Evolutionary conservation across 768 basidiomycete species (phyloP).

Genomic region (Leccinum imitatum): DNA sequence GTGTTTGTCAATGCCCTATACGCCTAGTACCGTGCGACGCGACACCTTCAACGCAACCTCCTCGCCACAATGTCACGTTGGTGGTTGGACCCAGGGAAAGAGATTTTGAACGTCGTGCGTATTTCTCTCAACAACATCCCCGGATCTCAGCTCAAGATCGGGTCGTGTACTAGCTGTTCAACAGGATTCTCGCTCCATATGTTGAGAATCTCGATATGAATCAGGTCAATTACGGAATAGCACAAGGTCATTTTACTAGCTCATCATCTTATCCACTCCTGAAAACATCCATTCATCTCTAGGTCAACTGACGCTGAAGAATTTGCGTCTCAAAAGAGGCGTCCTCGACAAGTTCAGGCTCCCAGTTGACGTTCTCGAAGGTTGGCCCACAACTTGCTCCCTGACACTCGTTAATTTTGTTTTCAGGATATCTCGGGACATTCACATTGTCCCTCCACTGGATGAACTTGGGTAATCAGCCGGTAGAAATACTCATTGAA

Average conservation of each 20-base stretch:
- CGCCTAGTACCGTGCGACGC: conserved; percentile 5
- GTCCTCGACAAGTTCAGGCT: conserved; percentile 94
- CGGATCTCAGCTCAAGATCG: neutral
- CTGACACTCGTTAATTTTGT: neutral
- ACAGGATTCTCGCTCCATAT: conserved; percentile 90
- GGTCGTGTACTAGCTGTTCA: conserved; percentile 58
- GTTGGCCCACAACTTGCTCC: conserved; percentile 34
- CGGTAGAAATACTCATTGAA: conserved; percentile 88
- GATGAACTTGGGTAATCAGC: conserved; percentile 86
- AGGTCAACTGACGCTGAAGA: conserved; percentile 79
- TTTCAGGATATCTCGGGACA: conserved; percentile 76
- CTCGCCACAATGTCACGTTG: conserved; percentile 52
- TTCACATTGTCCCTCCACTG: conserved; percentile 86
- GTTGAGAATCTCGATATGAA: conserved; percentile 94
- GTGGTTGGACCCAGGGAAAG: conserved; percentile 87
- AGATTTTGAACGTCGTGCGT: conserved; percentile 72
- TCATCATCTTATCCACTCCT: neutral
- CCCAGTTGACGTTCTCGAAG: conserved; percentile 94
- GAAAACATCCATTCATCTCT: conserved; percentile 9
- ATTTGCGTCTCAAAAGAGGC: conserved; percentile 87
- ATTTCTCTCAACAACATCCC: neutral
- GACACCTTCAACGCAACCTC: conserved; percentile 4
- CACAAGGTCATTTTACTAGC: conserved; percentile 54
- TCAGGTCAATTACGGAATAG: conserved; percentile 92
- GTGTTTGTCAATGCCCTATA: conserved; percentile 33